phyloP scores from a whole-genome alignment of 164 flowering plant species.

The Chimonanthus praecox region DNA sequence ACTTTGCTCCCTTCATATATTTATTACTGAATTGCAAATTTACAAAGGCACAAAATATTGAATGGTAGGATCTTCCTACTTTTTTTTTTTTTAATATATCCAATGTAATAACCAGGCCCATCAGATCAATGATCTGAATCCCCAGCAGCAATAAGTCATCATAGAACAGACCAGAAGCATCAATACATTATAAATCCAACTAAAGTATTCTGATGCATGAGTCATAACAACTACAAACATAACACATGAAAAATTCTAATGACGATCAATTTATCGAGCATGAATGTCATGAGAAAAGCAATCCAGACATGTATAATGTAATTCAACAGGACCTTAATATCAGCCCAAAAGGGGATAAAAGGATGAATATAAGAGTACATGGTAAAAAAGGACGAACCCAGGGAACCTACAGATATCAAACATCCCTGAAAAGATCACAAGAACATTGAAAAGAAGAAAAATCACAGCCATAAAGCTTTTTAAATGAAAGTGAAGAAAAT shows the following conservation, averaged over 20 bases:
- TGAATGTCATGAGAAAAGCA: not conserved
- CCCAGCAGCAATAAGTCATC: too few relatives aligned
- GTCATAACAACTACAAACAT: too few relatives aligned
- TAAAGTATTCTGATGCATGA: too few relatives aligned
- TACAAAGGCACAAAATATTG: too few relatives aligned
- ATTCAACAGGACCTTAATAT: not conserved
- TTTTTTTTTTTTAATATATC: too few relatives aligned
- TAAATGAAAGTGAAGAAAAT: not conserved
- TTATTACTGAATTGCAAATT: too few relatives aligned
- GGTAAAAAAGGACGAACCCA: not conserved
- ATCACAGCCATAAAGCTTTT: not conserved
- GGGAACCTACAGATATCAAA: not conserved
- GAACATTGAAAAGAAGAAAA: not conserved
- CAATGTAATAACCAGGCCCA: too few relatives aligned
- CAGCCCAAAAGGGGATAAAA: not conserved
- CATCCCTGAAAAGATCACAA: not conserved
- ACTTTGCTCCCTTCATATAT: too few relatives aligned
- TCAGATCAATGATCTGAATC: too few relatives aligned
- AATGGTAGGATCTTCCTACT: too few relatives aligned
- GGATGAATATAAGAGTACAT: not conserved
- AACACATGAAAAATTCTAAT: not conserved
- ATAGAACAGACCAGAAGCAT: too few relatives aligned
- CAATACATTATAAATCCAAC: too few relatives aligned
- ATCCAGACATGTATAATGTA: not conserved
- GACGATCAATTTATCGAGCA: not conserved